A percentile compares a stretch with the other conserved stretches of the same genome.
These are phyloP conservation scores for Ilex asprella DNA, from an alignment of 257 asterid species.

Conservation along the genomic window DNA sequence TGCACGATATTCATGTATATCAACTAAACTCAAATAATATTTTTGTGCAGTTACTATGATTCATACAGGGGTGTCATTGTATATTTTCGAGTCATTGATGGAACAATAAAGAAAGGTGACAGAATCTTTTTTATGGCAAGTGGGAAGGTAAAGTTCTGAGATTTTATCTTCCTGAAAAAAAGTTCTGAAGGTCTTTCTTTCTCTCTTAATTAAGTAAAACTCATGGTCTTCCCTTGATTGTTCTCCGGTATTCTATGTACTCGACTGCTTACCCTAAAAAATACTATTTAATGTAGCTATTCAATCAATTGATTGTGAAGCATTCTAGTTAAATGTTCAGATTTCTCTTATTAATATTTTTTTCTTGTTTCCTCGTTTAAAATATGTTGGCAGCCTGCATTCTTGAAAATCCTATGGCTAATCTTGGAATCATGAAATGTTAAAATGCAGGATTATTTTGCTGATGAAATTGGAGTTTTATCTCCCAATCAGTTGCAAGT, in stretches of 20 bases:
- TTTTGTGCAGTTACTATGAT: conserved; percentile 77
- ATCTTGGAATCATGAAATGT: conserved; percentile 15
- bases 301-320: conserved; percentile 4
- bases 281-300: neutral
- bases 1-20: too few relatives aligned
- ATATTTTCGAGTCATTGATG: conserved; percentile 90
- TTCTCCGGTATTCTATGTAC: neutral
- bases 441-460: conserved; percentile 76
- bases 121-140: conserved; percentile 92
- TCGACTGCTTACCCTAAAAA: neutral
- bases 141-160: conserved; percentile 50
- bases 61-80: conserved; percentile 94
- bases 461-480: conserved; percentile 95
- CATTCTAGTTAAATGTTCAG: neutral
- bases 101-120: conserved; percentile 79
- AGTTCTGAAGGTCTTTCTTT: too few relatives aligned
- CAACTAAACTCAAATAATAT: too few relatives aligned
- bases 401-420: conserved; percentile 7
- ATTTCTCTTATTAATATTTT: neutral
- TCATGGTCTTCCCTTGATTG: neutral
- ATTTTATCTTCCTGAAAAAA: too few relatives aligned
- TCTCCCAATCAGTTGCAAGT: conserved; percentile 94
- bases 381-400: conserved; percentile 11
- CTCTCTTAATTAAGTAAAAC: too few relatives aligned
- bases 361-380: neutral